Conservation (phyloP, 2,329 filamentous ascomycete genomes). For the Xylariaceae sp. region DNA sequence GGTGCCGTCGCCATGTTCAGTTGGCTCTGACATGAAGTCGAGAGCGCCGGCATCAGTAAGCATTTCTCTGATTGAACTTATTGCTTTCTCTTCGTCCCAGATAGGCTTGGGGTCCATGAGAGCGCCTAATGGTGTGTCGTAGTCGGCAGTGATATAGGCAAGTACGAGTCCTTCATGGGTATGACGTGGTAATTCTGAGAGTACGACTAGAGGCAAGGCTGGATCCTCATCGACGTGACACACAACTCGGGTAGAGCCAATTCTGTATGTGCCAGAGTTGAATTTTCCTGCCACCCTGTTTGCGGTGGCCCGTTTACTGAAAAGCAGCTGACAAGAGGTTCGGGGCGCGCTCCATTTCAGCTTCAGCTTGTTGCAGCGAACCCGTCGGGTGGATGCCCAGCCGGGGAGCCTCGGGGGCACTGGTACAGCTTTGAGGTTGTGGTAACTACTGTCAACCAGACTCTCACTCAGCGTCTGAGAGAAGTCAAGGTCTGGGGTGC, state of each 20-base stretch:
- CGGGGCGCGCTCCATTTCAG: conserved; percentile 4
- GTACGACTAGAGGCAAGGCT: background rate
- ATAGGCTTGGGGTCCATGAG: background rate
- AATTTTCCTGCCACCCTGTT: conserved; percentile 6
- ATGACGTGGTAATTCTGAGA: conserved; percentile 5
- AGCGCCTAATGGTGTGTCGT: background rate
- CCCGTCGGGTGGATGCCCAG: conserved; percentile 15
- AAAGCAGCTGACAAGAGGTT: background rate
- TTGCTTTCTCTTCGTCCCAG: background rate
- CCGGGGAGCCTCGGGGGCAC: conserved; percentile 10
- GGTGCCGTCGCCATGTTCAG: background rate
- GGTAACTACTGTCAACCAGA: background rate
- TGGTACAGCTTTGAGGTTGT: conserved; percentile 3
- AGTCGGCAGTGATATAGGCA: background rate
- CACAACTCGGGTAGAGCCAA: background rate
- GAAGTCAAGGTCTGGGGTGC: conserved; percentile 8
- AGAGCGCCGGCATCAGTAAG: conserved; percentile 2
- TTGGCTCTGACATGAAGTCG: conserved; percentile 7
- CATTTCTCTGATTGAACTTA: background rate
- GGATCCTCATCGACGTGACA: background rate
- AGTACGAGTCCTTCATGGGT: conserved; percentile 1
- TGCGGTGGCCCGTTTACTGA: background rate
- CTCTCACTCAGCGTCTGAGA: conserved; percentile 5
- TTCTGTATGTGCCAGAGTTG: conserved; percentile 6
- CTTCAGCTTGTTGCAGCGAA: conserved; percentile 9